Base-by-base conservation (phyloP, 2,329 filamentous ascomycete genomes). In the Trichophyton equinum region DNA sequence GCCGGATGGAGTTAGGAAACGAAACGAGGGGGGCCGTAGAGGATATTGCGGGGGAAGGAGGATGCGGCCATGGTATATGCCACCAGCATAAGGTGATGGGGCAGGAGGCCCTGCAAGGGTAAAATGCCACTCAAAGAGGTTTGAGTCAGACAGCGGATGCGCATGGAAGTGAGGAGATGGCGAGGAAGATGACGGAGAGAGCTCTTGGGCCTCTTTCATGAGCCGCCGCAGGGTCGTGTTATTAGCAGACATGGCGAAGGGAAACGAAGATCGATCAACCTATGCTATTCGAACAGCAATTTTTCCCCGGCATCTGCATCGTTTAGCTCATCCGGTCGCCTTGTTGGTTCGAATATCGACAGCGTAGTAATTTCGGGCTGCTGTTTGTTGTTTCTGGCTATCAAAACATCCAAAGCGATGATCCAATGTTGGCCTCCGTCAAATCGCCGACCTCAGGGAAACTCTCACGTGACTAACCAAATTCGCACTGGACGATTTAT, bases 121-220 rank as follows among this genome's bases (percentile, higher is more conserved):
- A 76, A 97, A 99, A 78, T 99, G 94, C 94, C 94, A 99, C 76
- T 97, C 91, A 76, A 96, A 96, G 60, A 99, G 85, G 75, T 97
- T 91, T 36, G 84, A 80, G 71, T 97, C 92, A 64, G 92, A 83
- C 44, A 77, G 72, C 0, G 94, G 94, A 3, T 85, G 80, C 46
- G 92, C 94, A 67, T 87, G 84, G 75, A 92, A 95, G 77, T 96
- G 90, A 60, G 88, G 79, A 1, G 89, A 94, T 3, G 92, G 90
- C 42, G 87, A 82, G 62, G 79, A 79, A 61, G 88, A 85, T 20
- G 86, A 81, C 58, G 77, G 81, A 63, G 89, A 85, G 61, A 99
- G 83, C 73, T 97, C 94, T 62, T 87, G 82, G 62, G 92, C 91
- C 84, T 97, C 94, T 75, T 89, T 90, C 70, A 96, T 68, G 25